Evolutionary conservation across 805 yeast genomes (phyloP).

Genomic region (Hanseniaspora lachancei): DNA sequence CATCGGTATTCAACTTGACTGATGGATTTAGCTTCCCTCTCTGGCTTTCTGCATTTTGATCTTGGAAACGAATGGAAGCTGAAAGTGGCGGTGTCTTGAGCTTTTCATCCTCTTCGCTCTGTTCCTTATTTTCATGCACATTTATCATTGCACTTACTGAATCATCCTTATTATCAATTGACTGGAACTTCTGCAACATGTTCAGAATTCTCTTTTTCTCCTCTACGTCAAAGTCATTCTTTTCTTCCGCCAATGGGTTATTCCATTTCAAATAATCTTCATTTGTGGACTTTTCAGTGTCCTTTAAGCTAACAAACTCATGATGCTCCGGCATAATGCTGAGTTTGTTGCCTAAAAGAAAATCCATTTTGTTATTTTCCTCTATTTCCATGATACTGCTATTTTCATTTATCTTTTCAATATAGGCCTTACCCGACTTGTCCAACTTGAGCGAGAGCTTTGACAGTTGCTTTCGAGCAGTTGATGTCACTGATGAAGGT

Average conservation of each 20-base stretch:
- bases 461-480: conserved; percentile 14
- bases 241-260: not conserved
- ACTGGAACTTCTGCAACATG: conserved; percentile 1
- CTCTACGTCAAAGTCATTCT: not conserved
- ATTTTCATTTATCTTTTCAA: conserved; percentile 15
- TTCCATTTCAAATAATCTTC: conserved; percentile 6
- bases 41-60: not conserved
- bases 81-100: conserved; percentile 9
- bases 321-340: conserved; percentile 2
- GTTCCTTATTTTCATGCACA: not conserved
- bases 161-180: not conserved
- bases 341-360: not conserved
- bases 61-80: not conserved
- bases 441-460: conserved; percentile 24
- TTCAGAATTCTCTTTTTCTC: conserved; percentile 1
- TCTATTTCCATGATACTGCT: not conserved
- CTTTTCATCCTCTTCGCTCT: not conserved
- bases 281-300: not conserved
- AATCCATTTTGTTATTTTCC: not conserved
- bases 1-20: conserved; percentile 1
- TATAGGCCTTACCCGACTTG: conserved; percentile 26
- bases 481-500: conserved; percentile 7
- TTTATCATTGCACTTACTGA: not conserved
- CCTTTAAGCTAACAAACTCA: conserved; percentile 2
- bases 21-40: not conserved